phyloP scores from a whole-genome alignment of 495 filamentous ascomycete species.

The Podospora pseudopauciseta region DNA sequence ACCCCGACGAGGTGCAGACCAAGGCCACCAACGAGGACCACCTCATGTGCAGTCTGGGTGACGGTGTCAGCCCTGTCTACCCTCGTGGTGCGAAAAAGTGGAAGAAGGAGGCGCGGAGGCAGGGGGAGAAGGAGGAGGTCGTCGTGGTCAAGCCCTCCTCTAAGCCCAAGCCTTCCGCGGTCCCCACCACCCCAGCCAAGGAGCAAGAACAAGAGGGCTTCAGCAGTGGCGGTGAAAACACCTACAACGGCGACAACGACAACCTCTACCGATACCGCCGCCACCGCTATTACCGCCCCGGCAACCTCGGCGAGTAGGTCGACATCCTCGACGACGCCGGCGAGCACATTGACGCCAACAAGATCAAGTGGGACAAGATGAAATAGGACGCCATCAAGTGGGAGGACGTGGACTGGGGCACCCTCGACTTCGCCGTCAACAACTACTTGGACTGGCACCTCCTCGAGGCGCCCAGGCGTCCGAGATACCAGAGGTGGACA shows the following conservation, averaged over 20 bases:
- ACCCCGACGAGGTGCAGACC: conserved; percentile 48
- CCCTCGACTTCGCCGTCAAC: background rate
- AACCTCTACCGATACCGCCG: background rate
- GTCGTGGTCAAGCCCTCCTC: background rate
- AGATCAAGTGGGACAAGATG: background rate
- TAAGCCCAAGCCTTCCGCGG: background rate
- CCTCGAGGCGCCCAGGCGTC: background rate
- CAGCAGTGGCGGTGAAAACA: too few relatives aligned
- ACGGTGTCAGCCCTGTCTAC: background rate
- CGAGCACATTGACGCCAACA: background rate
- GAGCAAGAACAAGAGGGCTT: background rate
- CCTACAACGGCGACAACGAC: background rate
- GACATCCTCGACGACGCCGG: background rate
- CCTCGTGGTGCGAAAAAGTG: background rate
- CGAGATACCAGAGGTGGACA: background rate
- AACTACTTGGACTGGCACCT: background rate
- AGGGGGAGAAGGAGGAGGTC: background rate
- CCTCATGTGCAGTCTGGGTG: conserved; percentile 42
- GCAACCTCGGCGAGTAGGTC: background rate
- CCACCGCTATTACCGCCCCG: background rate
- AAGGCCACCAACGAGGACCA: conserved; percentile 36
- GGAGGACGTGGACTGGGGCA: background rate
- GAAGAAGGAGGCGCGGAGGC: background rate
- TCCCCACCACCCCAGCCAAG: background rate
- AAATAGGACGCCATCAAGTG: background rate